Conservation (phyloP, 345 rosid genomes). For the Aquilaria sinensis region DNA sequence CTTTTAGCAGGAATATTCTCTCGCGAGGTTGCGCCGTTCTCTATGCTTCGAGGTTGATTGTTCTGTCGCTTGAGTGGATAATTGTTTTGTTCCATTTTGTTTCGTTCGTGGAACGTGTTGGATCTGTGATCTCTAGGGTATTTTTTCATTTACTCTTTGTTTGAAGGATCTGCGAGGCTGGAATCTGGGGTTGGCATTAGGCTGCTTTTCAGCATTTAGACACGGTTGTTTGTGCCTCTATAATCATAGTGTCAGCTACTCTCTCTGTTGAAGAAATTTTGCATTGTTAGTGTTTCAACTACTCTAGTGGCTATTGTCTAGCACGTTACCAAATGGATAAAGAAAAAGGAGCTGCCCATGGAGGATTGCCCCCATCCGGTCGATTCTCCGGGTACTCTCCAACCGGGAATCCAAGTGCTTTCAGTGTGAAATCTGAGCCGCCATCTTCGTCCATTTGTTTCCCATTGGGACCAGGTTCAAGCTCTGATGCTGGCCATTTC, state of each 20-base stretch:
- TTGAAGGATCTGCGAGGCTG: neutral
- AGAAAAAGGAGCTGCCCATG: constrained; percentile 46
- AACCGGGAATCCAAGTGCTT: constrained; percentile 26
- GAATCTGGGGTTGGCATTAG: neutral
- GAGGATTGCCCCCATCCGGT: constrained; percentile 52
- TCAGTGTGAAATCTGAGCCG: constrained; percentile 50
- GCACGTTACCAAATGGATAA: constrained; percentile 44
- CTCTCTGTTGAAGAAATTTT: neutral
- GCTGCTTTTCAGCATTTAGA: neutral
- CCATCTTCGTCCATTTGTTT: constrained; percentile 27
- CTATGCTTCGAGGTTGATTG: neutral
- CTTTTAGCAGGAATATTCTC: neutral
- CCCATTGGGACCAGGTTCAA: constrained; percentile 33
- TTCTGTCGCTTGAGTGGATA: no score
- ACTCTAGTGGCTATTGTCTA: no score
- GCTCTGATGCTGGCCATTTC: constrained; percentile 30
- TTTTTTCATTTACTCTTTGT: no score
- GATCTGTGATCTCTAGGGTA: no score
- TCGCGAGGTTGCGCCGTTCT: neutral
- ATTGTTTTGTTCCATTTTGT: no score
- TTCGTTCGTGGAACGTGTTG: no score
- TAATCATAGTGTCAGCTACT: neutral
- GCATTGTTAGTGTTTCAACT: no score
- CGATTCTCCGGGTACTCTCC: constrained; percentile 50
- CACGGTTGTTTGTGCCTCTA: neutral